Evolutionary conservation across 495 filamentous ascomycete genomes (phyloP), one percentile per base, ranked within the genome.

Genomic region (Entonaema liquescens): DNA sequence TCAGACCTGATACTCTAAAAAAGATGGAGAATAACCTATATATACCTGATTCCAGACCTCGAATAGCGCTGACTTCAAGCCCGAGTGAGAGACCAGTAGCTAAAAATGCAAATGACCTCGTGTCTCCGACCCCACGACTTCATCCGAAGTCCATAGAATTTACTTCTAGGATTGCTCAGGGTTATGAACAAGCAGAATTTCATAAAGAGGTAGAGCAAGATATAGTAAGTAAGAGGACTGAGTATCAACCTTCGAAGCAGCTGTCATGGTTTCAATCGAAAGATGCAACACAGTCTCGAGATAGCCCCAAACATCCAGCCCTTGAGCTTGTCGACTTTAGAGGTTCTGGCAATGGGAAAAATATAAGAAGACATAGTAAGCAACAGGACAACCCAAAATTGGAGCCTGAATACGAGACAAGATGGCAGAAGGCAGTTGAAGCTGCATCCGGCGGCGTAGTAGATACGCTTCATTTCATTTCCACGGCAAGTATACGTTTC

Each of bases 381-480:
- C 57, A 44, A 15, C 40, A 19, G 19, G 33, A 17, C 0, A 49
- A 59, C 4, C 21, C 28, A 23, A 13, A 12, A n/a, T 26, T 23
- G 12, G 52, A 58, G 26, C 29, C 52, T 19, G 53, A 5, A 8
- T 29, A 55, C 28, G 70, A 73, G 28, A 19, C 23, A 2, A 68
- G 36, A 49, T 73, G 70, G 70, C 40, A 69, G 40, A 36, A 66
- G 1, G 70, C 70, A 55, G 65, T 73, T 25, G 57, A 69, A 25
- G 65, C 31, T 2, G 70, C 70, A 8, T 73, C 65, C 33, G 21
- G 23, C 8, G 65, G 70, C 0, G 56, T 69, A 23, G 52, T 69
- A 25, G 70, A 73, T 52, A 65, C 62, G 7, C 61, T 73, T n/a
- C 70, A 73, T 25, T 17, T 40, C 36, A 65, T 73, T 25, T 66